Conservation (phyloP, 2,329 filamentous ascomycete genomes). For the Chalaropsis thielavioides region DNA sequence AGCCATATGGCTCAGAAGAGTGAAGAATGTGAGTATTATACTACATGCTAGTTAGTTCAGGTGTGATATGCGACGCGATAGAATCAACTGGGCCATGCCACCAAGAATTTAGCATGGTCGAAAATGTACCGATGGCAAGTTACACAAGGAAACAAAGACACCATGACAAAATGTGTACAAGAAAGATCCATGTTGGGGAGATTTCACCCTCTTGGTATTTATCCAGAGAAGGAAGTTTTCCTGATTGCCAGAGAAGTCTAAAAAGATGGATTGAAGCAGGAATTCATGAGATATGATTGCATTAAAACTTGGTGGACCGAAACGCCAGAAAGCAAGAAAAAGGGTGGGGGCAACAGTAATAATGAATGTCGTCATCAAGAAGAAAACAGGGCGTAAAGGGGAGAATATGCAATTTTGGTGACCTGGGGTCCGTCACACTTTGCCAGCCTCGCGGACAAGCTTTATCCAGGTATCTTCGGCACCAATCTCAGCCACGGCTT, state of each 20-base stretch:
- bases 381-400: neutral
- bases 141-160: neutral
- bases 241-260: neutral
- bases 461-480: conserved; percentile 37
- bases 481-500: conserved; percentile 29
- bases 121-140: no score
- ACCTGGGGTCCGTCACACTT: conserved; percentile 20
- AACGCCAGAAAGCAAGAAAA: no score
- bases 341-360: neutral
- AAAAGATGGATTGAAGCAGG: neutral
- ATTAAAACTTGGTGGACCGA: neutral
- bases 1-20: no score
- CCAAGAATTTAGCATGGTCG: no score
- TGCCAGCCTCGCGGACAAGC: conserved; percentile 29
- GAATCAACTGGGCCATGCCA: no score
- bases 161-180: neutral
- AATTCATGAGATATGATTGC: neutral
- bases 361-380: neutral
- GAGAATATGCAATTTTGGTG: neutral
- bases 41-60: no score
- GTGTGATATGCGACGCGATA: no score
- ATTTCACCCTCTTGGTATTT: neutral
- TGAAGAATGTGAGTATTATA: no score
- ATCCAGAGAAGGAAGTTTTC: neutral
- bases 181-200: neutral